Evolutionary conservation across 169 alveolate genomes (phyloP).

Genomic region (Babesia caballi): DNA sequence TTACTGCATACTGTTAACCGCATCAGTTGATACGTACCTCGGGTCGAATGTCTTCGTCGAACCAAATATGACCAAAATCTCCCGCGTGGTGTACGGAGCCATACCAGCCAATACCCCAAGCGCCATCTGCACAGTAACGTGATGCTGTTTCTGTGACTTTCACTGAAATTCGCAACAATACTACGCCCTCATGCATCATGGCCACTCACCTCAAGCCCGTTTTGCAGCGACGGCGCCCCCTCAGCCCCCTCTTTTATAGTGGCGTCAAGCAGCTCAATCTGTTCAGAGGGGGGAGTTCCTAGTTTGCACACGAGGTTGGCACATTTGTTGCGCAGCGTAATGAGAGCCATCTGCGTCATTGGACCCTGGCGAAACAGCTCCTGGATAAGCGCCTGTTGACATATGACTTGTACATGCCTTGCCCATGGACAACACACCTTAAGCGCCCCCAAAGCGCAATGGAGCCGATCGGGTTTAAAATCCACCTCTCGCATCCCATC

Average conservation of each 20-base stretch:
- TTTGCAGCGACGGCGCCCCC: conserved; percentile 74
- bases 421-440: conserved; percentile 36
- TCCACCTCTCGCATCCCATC: conserved; percentile 75
- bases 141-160: neutral
- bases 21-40: neutral
- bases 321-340: conserved; percentile 70
- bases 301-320: conserved; percentile 64
- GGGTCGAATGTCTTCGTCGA: conserved; percentile 76
- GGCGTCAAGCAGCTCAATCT: conserved; percentile 37
- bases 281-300: conserved; percentile 72
- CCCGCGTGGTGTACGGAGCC: conserved; percentile 76
- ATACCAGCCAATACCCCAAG: conserved; percentile 59
- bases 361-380: conserved; percentile 72
- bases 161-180: neutral
- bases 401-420: neutral
- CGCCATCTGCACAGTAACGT: conserved; percentile 60
- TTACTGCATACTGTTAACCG: conserved; percentile 1
- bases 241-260: conserved; percentile 67
- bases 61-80: conserved; percentile 70
- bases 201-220: conserved; percentile 69
- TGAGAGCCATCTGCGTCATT: conserved; percentile 71
- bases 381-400: conserved; percentile 52
- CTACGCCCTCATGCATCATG: neutral
- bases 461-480: conserved; percentile 75
- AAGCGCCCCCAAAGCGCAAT: conserved; percentile 70